Evolutionary conservation across 805 yeast species (phyloP), one percentile per base, ranked within the genome.

Genomic region (Candida vartiovaarae): DNA sequence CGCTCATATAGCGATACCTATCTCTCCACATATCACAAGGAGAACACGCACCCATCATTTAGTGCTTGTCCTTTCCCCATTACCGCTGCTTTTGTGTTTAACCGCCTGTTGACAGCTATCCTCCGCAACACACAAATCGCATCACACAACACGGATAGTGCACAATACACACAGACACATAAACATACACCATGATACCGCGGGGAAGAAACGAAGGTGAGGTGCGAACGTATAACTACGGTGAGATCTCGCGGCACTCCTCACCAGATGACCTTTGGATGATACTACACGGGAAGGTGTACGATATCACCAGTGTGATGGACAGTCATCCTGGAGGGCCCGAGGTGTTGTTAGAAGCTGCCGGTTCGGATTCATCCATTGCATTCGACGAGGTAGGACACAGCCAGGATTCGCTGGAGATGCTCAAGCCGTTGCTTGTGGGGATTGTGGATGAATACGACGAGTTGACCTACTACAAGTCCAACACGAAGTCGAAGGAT

Each of bases 381-480:
- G 78, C 86, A 8, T 91, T 88, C 59, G 86, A 83, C 46, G 97
- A 91, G 54, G 93, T 93, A 60, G 99, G 99, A 24, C 99, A 93
- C 68, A 87, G 97, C 23, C 96, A 88, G 50, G 96, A 90, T 53
- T 98, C 98, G 26, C 78, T 81, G 48, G 89, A 82, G 54, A 74
- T 84, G 59, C 70, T 93, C 56, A 71, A 68, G 34, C 79, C 77
- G 24, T 68, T 88, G 52, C 71, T 75, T 55, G 74, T 91, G 44
- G 99, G 99, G 45, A 80, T 76, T 43, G 74, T 91, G 37, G 87
- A 87, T 24, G 48, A 47, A 6, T 51, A 42, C 23, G 47, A 45
- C 7, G 23, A 42, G 9, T 9, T 41, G 30, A 42, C 38, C 20
- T 32, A 20, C 32, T 10, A 32, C 28, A 31, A 24, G 26, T 15